These are phyloP conservation scores for Toxicodendron radicans DNA, from an alignment of 345 rosid genomes.

Conservation along the genomic window DNA sequence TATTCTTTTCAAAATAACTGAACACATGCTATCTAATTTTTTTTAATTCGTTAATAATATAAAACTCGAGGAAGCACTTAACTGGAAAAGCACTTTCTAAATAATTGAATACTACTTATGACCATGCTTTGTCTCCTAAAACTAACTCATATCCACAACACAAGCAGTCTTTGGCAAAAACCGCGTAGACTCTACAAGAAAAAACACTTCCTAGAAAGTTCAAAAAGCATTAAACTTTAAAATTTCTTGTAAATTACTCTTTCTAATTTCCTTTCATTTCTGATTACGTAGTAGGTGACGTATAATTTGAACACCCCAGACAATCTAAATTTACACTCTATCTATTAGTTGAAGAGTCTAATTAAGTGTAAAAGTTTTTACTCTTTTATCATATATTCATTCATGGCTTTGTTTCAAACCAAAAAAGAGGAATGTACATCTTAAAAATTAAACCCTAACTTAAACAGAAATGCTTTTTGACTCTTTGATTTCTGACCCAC, in stretches of 20 bases:
- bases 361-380: not conserved
- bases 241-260: constrained; percentile 32
- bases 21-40: constrained; percentile 8
- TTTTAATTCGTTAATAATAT: constrained; percentile 3
- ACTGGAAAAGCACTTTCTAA: not conserved
- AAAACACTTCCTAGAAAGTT: constrained; percentile 20
- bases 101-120: not conserved
- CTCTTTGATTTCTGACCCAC: constrained; percentile 19
- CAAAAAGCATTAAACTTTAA: constrained; percentile 11
- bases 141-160: constrained; percentile 6
- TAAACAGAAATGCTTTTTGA: constrained; percentile 12
- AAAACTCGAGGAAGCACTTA: not conserved
- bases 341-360: constrained; percentile 7
- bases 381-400: not conserved
- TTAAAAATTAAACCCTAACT: constrained; percentile 25
- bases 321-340: constrained; percentile 7
- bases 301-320: constrained; percentile 20
- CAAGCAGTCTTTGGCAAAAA: constrained; percentile 11
- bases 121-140: constrained; percentile 22
- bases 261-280: constrained; percentile 9
- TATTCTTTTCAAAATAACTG: not conserved
- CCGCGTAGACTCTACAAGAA: constrained; percentile 21
- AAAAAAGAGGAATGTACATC: not conserved
- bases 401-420: not conserved
- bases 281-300: constrained; percentile 33